Percentiles rank a stretch among this genome's conserved stretches.
Evolutionary conservation across 202 grass and related monocot species (phyloP).

Genomic region (Carex arenaria): DNA sequence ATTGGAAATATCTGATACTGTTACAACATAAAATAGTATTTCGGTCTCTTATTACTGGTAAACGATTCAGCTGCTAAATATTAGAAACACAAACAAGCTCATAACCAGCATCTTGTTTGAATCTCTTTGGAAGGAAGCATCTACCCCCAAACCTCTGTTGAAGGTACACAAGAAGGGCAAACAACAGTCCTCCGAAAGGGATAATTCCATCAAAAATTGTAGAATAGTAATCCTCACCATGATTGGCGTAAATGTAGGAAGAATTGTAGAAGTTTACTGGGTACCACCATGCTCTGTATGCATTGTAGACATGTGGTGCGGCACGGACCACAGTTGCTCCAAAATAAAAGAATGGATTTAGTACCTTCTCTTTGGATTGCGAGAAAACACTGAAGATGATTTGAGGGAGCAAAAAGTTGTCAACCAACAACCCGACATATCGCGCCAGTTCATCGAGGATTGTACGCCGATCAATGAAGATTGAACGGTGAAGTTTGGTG

Average conservation of each 20-base stretch:
- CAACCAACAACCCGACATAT: constrained; percentile 66
- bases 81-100: neutral
- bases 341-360: constrained; percentile 60
- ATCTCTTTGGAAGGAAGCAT: constrained; percentile 42
- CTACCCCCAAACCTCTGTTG: constrained; percentile 72
- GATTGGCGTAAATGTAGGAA: constrained; percentile 65
- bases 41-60: neutral
- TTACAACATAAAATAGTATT: neutral
- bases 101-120: neutral
- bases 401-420: constrained; percentile 84
- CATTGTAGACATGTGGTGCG: constrained; percentile 74
- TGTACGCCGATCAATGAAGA: constrained; percentile 5
- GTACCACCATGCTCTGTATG: constrained; percentile 45
- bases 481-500: neutral
- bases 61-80: neutral
- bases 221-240: constrained; percentile 69
- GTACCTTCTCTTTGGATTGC: constrained; percentile 56
- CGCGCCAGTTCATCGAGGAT: constrained; percentile 58
- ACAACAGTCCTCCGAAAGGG: constrained; percentile 48
- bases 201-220: constrained; percentile 69
- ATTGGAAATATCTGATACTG: neutral
- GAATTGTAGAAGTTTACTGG: constrained; percentile 29
- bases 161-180: constrained; percentile 49
- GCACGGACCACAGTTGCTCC: constrained; percentile 51
- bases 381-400: constrained; percentile 59